phyloP scores from a whole-genome alignment of 78 protist species.

The Dictyostelium intermedium region DNA sequence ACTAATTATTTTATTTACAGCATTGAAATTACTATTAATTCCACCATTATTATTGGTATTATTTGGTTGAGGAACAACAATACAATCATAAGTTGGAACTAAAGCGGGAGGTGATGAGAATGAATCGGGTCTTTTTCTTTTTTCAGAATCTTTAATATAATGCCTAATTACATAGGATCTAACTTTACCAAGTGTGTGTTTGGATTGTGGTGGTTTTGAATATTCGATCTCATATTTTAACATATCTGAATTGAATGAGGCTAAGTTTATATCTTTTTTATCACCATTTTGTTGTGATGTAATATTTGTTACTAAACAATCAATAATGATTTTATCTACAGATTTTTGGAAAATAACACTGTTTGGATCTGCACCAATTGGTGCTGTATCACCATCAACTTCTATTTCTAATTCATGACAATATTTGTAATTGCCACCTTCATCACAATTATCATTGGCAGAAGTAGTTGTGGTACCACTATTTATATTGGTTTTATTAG shows the following conservation, averaged over 20 bases:
- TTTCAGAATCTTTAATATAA: conserved; percentile 2
- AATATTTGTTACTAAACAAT: background rate
- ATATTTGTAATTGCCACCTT: background rate
- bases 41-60: background rate
- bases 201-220: conserved; percentile 8
- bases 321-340: background rate
- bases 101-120: background rate
- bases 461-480: background rate
- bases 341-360: background rate
- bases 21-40: background rate
- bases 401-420: background rate
- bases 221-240: background rate
- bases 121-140: background rate
- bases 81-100: background rate
- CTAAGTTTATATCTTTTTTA: background rate
- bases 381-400: background rate
- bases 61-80: background rate
- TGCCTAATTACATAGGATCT: background rate
- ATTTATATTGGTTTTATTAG: background rate
- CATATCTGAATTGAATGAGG: background rate
- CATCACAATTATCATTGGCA: background rate
- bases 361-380: background rate
- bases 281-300: background rate
- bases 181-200: background rate
- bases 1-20: background rate